Conservation (phyloP, 1,284 basidiomycete species). For the Marasmius oreades region DNA sequence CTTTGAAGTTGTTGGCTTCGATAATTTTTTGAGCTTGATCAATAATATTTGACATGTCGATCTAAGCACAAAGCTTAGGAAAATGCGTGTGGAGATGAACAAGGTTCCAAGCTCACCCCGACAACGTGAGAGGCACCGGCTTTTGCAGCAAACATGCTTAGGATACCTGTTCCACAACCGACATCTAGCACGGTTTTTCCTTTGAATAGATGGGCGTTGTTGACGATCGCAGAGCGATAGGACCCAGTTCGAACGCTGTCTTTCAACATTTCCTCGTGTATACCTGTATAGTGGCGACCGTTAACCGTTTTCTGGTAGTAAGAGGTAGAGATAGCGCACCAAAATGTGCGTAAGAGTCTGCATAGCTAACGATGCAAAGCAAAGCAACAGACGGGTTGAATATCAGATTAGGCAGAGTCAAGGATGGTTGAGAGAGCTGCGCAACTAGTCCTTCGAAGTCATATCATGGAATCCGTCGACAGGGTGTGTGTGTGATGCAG, state of each 20-base stretch:
- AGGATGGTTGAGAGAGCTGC: conserved; percentile 29
- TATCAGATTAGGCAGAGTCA: conserved; percentile 24
- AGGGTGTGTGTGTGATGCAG: conserved; percentile 18
- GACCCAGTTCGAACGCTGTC: conserved; percentile 94
- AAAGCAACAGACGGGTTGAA: neutral
- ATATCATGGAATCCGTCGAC: conserved; percentile 40
- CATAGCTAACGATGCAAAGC: conserved; percentile 55
- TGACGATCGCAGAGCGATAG: conserved; percentile 93
- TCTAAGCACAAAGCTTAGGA: conserved; percentile 42
- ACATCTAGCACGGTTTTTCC: conserved; percentile 97
- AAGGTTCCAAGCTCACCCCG: conserved; percentile 60
- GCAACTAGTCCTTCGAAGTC: conserved; percentile 83
- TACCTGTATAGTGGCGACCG: conserved; percentile 49
- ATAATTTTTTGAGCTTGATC: conserved; percentile 98
- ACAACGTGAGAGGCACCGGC: conserved; percentile 97
- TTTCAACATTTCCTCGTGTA: conserved; percentile 99
- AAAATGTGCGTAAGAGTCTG: conserved; percentile 93
- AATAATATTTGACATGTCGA: conserved; percentile 99
- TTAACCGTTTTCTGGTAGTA: neutral
- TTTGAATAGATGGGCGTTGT: conserved; percentile 96
- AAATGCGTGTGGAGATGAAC: conserved; percentile 2
- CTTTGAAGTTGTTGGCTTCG: conserved; percentile 93
- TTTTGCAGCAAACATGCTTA: conserved; percentile 99
- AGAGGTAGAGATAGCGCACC: conserved; percentile 44
- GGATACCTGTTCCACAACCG: conserved; percentile 97